A percentile compares a stretch with the other conserved stretches of the same genome.
phyloP scores from a whole-genome alignment of 1,284 basidiomycete species.

The Boletus hoseneyae region DNA sequence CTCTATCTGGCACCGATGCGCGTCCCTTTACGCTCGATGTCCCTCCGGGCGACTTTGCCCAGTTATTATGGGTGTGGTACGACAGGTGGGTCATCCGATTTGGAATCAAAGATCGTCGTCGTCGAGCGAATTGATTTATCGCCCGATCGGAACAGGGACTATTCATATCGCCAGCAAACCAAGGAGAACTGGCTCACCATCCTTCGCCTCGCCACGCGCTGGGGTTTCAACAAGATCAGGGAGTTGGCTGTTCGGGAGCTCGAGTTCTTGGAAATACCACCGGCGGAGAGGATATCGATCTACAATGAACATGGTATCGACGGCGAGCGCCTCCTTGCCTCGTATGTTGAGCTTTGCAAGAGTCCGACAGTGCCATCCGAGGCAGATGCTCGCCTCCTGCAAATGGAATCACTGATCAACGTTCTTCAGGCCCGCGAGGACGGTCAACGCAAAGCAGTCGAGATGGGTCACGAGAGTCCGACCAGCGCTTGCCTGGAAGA shows the following conservation, averaged over 20 bases:
- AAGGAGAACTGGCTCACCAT: constrained; percentile 28
- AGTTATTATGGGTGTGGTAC: constrained; percentile 69
- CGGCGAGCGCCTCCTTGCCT: constrained; percentile 30
- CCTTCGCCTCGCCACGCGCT: constrained; percentile 29
- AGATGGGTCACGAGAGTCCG: constrained; percentile 40
- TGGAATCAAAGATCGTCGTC: background rate
- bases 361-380: constrained; percentile 48
- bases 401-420: constrained; percentile 55
- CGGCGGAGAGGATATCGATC: constrained; percentile 37
- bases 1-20: constrained; percentile 35
- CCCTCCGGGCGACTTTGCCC: constrained; percentile 47
- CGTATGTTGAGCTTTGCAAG: constrained; percentile 37
- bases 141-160: constrained; percentile 22
- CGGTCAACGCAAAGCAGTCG: constrained; percentile 40
- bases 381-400: constrained; percentile 53
- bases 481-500: constrained; percentile 37
- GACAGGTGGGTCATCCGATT: constrained; percentile 44
- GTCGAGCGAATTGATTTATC: background rate
- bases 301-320: constrained; percentile 38
- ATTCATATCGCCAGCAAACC: constrained; percentile 10
- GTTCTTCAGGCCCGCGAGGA: constrained; percentile 58
- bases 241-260: constrained; percentile 28
- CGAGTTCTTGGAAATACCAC: constrained; percentile 31
- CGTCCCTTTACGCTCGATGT: constrained; percentile 52
- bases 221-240: constrained; percentile 27